Evolutionary conservation across 1,284 basidiomycete species (phyloP).

Genomic region (Wallemia ichthyophaga): DNA sequence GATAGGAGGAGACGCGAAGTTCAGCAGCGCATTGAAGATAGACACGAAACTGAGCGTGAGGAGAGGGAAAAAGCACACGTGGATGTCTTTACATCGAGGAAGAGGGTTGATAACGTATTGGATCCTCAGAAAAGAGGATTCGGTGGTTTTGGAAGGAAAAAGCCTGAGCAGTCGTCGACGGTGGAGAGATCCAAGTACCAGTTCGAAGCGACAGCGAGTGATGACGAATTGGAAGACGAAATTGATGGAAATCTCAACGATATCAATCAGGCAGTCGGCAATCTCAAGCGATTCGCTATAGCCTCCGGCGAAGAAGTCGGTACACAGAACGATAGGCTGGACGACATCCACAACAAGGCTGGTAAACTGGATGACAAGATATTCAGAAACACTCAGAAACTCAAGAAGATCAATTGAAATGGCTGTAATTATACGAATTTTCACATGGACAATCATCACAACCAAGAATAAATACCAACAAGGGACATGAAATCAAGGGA

Average conservation of each 20-base stretch:
- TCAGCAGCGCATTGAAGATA: conserved; percentile 56
- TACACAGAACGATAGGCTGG: conserved; percentile 38
- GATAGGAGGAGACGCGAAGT: conserved; percentile 65
- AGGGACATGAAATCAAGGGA: not conserved
- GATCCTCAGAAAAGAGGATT: conserved; percentile 23
- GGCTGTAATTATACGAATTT: not conserved
- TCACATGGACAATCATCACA: not conserved
- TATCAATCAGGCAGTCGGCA: conserved; percentile 45
- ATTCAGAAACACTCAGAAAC: conserved; percentile 36
- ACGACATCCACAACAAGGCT: conserved; percentile 36
- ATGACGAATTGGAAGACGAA: conserved; percentile 55
- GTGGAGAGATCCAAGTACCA: conserved; percentile 32
- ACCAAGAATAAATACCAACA: not conserved
- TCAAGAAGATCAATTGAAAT: conserved; percentile 11
- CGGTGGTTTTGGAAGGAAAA: conserved; percentile 14
- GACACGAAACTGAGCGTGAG: conserved; percentile 62
- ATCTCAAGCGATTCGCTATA: conserved; percentile 52
- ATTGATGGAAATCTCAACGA: conserved; percentile 76
- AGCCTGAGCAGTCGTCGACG: conserved; percentile 36
- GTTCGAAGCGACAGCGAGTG: conserved; percentile 80
- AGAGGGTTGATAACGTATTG: conserved; percentile 45
- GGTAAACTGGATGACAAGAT: conserved; percentile 30
- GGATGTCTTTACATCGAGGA: conserved; percentile 62
- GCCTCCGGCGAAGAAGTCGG: conserved; percentile 61
- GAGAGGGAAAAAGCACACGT: conserved; percentile 58